A percentile compares a stretch with the other conserved stretches of the same genome.
Conservation (phyloP, 2,329 filamentous ascomycete species). For the Fusarium veterinarium region DNA sequence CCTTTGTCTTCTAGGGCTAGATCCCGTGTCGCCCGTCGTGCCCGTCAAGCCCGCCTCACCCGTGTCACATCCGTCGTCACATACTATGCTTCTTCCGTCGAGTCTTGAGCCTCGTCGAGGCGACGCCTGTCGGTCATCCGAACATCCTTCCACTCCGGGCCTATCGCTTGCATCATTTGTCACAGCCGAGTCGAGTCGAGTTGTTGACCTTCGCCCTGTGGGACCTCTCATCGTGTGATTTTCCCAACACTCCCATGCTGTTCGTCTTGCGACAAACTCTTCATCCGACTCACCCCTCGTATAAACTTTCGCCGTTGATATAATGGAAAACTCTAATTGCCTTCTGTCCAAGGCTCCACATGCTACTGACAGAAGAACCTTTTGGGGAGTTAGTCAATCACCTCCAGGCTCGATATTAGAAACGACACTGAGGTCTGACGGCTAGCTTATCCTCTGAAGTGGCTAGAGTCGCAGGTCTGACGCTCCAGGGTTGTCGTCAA, state of each 20-base stretch:
- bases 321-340: constrained; percentile 24
- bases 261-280: not conserved
- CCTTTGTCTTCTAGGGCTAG: constrained; percentile 26
- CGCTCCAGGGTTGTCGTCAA: constrained; percentile 1
- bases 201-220: not conserved
- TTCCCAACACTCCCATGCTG: constrained; percentile 7
- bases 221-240: not conserved
- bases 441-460: not conserved
- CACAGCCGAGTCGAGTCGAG: not conserved
- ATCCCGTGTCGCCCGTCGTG: constrained; percentile 31
- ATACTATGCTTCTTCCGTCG: constrained; percentile 37
- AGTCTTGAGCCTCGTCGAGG: constrained; percentile 15
- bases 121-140: constrained; percentile 7
- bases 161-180: not conserved
- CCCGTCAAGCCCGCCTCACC: constrained; percentile 23
- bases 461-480: not conserved
- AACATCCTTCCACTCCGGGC: constrained; percentile 4
- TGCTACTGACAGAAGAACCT: constrained; percentile 2
- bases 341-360: not conserved
- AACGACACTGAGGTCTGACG: not conserved
- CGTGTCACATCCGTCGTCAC: constrained; percentile 13
- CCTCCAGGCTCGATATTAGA: not conserved
- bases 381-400: not conserved
- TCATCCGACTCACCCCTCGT: constrained; percentile 1
- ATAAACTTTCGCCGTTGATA: constrained; percentile 37